These are phyloP conservation scores for Coemansia guatemalensis DNA, from an alignment of 192 early-diverging fungal species.

Conservation along the genomic window DNA sequence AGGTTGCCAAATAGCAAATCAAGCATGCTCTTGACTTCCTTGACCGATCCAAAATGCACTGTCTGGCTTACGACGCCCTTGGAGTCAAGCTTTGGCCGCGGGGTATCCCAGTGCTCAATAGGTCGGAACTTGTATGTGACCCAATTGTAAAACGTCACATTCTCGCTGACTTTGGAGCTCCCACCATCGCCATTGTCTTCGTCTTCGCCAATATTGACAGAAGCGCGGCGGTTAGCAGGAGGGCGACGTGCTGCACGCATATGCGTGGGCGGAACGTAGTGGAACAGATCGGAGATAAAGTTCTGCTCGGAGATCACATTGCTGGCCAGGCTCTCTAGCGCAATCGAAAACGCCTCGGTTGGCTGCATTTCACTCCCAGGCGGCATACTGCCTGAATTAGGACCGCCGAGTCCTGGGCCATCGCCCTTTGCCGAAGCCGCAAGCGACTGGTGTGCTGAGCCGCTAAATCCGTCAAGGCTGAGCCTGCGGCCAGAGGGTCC, in stretches of 20 bases:
- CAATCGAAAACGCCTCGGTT: conserved; percentile 43
- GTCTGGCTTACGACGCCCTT: conserved; percentile 41
- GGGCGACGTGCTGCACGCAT: conserved; percentile 30
- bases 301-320: conserved; percentile 87
- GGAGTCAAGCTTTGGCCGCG: conserved; percentile 45
- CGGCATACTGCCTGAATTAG: background rate
- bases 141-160: conserved; percentile 50
- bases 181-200: conserved; percentile 9
- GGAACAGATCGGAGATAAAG: conserved; percentile 86
- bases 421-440: conserved; percentile 31
- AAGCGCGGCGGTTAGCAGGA: background rate
- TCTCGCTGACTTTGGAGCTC: conserved; percentile 22
- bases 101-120: conserved; percentile 37
- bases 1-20: conserved; percentile 77
- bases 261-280: conserved; percentile 55
- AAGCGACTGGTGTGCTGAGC: conserved; percentile 39
- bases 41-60: conserved; percentile 47
- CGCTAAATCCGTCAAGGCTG: conserved; percentile 45
- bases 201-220: background rate
- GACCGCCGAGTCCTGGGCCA: background rate
- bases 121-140: conserved; percentile 42
- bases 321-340: conserved; percentile 55
- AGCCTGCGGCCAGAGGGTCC: conserved; percentile 28
- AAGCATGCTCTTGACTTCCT: conserved; percentile 70
- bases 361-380: conserved; percentile 37